Base-by-base conservation (phyloP, 129 eudicot genomes). In the Flaveria ramosissima region DNA sequence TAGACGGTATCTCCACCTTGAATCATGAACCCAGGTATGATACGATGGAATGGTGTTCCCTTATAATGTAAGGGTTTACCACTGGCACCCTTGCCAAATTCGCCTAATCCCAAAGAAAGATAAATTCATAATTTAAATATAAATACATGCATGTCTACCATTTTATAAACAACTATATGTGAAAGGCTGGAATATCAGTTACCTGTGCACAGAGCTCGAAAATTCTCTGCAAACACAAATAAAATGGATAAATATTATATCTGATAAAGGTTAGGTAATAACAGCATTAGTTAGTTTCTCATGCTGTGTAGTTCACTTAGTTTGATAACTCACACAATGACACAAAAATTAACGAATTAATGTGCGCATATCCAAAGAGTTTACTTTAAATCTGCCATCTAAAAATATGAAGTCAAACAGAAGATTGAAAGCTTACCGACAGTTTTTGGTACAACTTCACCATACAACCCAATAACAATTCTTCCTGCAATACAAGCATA, bases 181-280 rank as follows among this genome's bases (percentile, higher is more conserved):
- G 42, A 71, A 85, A 75, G 32, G 61, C 20, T n/a, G 42, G 71
- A 83, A 78, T 32, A 67, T 17, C 43, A 21, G 36, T 48, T 85
- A 93, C 98, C 98, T 88, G 98, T 93, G 83, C 98, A 93, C 6
- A 93, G 84, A 78, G 95, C 96, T 74, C 97, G 90, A 59, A 93
- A 93, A 77, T 93, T 90, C 78, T 93, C 98, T 93, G 88, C 87
- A 82, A 70, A 81, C 72, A 68, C 11, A 62, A 42, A 67, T 68
- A 74, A 74, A 20, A 59, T 0, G 4, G 48, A 48, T 20, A 65
- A 10, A 10, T 15, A 19, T 20, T 77, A 65, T 46, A 68, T 55
- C 42, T 51, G 55, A 51, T 23, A 43, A 17, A 68, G 16, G 13
- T 67, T 17, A 72, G 11, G 47, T 26, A 71, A 71, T 30, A 27